Base-by-base conservation (phyloP, 495 filamentous ascomycete species). In the Penicillium dipodomyicola region DNA sequence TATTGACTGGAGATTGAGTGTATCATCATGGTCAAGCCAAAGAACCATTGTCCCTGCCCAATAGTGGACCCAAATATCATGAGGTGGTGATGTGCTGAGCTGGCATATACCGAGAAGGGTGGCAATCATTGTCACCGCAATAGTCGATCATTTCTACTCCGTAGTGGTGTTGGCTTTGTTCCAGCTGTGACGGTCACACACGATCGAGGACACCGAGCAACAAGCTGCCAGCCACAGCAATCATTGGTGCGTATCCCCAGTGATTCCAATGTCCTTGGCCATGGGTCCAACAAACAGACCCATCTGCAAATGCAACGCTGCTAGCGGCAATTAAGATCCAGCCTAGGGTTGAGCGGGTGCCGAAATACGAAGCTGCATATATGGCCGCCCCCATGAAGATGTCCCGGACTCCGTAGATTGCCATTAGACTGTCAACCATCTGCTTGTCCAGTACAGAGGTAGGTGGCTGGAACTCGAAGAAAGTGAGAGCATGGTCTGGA, bases 371-470 rank as follows among this genome's bases (percentile, higher is more conserved):
- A 7, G 73, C 67, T 0, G 68, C 52, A 48, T 73, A 73, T 42
- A 83, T 69, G 7, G 78, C 74, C 2, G 78, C 19, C 0, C 78
- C 80, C 74, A 82, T 80, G 71, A 81, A 83, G 40, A 82, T 68
- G 57, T 84, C 78, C 3, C 79, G 69, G 4, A 70, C 71, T 7
- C 80, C 80, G 63, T 83, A 83, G 52, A 82, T 58, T 20, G 71
- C 63, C 65, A 79, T 71, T 12, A 83, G 54, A 44, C 63, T 67
- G 56, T 78, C 63, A 25, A 78, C 65, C 32, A 77, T 43, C 15
- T 67, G 57, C 12, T 66, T 56, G 33, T 75, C 75, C 15, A 59
- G 44, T 5, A 62, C 44, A 30, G 60, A 57, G 20, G 67, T 33
- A 14, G 78, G 76, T 1, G 51, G 54, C 1, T 66, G 60, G 51